These are phyloP conservation scores for Penicillium lividum DNA, from an alignment of 495 filamentous ascomycete species.

Conservation along the genomic window DNA sequence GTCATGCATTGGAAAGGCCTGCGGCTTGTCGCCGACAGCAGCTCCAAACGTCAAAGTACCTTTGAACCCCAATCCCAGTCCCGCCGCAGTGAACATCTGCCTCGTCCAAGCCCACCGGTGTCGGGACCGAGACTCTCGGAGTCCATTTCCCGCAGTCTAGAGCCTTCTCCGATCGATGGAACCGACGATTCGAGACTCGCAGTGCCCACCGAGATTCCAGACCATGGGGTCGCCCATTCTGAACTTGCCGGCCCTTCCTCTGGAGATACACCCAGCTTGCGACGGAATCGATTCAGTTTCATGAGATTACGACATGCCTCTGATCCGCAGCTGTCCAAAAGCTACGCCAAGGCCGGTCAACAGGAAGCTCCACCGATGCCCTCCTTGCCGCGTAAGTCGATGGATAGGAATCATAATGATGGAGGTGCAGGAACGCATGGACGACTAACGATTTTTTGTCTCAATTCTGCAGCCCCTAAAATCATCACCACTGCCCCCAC, in stretches of 20 bases:
- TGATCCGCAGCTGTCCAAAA: constrained; percentile 86
- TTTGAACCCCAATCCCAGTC: constrained; percentile 34
- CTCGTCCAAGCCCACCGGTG: constrained; percentile 38
- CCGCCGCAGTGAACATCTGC: constrained; percentile 47
- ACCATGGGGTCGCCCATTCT: constrained; percentile 19
- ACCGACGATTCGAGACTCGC: constrained; percentile 16
- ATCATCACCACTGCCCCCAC: constrained; percentile 96
- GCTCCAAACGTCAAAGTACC: constrained; percentile 41
- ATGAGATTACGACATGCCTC: constrained; percentile 91
- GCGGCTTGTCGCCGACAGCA: constrained; percentile 42
- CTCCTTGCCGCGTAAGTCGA: constrained; percentile 67
- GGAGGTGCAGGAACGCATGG: not conserved
- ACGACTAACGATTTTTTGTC: constrained; percentile 6
- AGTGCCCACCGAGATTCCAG: constrained; percentile 14
- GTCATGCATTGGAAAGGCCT: constrained; percentile 52
- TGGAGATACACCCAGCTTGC: constrained; percentile 31
- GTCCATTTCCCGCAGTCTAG: constrained; percentile 36
- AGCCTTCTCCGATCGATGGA: constrained; percentile 17
- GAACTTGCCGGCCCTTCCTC: constrained; percentile 21
- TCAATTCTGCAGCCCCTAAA: constrained; percentile 63
- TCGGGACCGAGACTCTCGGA: constrained; percentile 42
- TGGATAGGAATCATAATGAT: not conserved
- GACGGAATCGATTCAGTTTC: constrained; percentile 76
- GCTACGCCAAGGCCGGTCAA: constrained; percentile 63
- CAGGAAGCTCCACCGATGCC: constrained; percentile 71